phyloP scores from a whole-genome alignment of 352 stramenopile species.

The Phytopythium ostracodes region DNA sequence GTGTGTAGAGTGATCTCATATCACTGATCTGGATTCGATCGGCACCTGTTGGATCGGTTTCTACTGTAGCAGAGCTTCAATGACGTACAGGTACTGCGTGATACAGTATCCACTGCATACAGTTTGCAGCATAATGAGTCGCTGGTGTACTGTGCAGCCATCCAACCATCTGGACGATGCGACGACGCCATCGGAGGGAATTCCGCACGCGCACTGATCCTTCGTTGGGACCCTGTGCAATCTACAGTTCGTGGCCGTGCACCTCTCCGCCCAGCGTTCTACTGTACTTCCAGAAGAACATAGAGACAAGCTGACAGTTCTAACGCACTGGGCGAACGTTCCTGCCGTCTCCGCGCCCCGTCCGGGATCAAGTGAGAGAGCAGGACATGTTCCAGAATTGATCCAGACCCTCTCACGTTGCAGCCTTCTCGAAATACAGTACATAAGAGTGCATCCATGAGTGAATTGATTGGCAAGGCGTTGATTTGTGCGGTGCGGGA shows the following conservation, averaged over 20 bases:
- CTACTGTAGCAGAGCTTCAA: not conserved
- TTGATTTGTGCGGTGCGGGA: not conserved
- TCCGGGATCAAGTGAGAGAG: too few species aligned
- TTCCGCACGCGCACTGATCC: not conserved
- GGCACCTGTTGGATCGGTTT: not conserved
- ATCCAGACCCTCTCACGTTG: not conserved
- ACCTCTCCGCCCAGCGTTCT: not conserved
- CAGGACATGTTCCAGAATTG: too few species aligned
- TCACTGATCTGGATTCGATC: too few species aligned
- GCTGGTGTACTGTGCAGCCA: too few species aligned
- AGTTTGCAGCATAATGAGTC: too few species aligned
- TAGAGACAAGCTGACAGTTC: not conserved
- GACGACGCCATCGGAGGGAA: constrained; percentile 1
- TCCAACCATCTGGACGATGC: not conserved
- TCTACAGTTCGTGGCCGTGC: not conserved
- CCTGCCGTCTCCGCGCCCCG: too few species aligned
- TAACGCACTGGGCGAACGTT: too few species aligned
- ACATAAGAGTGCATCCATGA: not conserved
- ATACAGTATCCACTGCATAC: too few species aligned
- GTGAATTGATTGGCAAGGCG: not conserved
- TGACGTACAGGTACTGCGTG: too few species aligned
- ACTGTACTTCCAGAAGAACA: too few species aligned
- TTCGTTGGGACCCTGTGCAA: too few species aligned
- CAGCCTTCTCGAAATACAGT: not conserved
- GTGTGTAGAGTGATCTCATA: not conserved